Base-by-base conservation (phyloP, 1,284 basidiomycete genomes). In the Boletellus dicymbophilus region DNA sequence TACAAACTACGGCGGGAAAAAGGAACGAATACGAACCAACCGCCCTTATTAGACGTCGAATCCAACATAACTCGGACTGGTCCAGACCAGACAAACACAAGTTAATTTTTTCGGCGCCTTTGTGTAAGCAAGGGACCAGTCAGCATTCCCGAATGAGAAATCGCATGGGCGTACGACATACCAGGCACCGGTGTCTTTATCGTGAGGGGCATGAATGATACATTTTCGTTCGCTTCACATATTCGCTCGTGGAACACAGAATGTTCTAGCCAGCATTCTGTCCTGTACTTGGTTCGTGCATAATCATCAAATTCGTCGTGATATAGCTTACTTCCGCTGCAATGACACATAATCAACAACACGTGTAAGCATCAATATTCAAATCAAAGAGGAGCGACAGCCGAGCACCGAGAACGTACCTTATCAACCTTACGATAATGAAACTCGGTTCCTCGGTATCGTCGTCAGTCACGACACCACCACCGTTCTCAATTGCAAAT, bases 261-360 rank as follows among this genome's bases (percentile, higher is more conserved):
- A 44, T 79, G 78, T 65, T 92, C 89, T 0, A 92, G 72, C 89
- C 89, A 92, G 59, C 88, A 92, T 62, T 92, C 89, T 0, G 89
- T 92, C 36, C 90, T 76, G 60, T 83, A 88, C 58, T 83, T 84
- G 1, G 55, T 49, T 36, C 77, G 76, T 53, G 73, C 59, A 1
- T 40, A 26, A 13, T 71, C 67, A 44, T 82, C 77, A 5, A 65
- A 58, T 58, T 87, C 84, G 21, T 76, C 72, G 6, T 65, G 69
- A 57, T 75, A 87, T 11, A 88, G 56, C 51, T 80, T 79, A 56
- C 83, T 85, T 27, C 85, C 86, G 58, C 85, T 88, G 21, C 11
- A n/a, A 23, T 3, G 18, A 21, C 12, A 10, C n/a, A n/a, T n/a
- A n/a, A n/a, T n/a, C n/a, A 27, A 16, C 3, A 9, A 13, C 37